Evolutionary conservation across 768 basidiomycete species (phyloP).

Genomic region (Tulasnella sp.): DNA sequence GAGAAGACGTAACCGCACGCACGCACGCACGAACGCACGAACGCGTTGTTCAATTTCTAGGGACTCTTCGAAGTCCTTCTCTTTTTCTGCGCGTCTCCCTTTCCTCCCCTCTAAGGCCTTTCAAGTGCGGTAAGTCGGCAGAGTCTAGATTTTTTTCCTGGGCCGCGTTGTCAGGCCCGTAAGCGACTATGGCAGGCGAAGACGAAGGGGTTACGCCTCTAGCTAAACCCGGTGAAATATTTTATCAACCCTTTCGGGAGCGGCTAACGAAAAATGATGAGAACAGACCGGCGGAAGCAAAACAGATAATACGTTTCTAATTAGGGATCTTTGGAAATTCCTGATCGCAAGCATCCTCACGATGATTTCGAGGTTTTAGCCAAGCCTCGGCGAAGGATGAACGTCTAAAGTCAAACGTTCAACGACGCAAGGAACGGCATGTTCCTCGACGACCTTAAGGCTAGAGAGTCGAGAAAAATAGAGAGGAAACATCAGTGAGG

Average conservation of each 20-base stretch:
- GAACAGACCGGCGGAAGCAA: background rate
- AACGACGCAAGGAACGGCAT: background rate
- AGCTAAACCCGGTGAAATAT: too few relatives aligned
- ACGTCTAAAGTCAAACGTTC: too few relatives aligned
- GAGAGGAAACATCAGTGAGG: background rate
- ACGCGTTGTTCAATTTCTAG: background rate
- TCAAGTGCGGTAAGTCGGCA: background rate
- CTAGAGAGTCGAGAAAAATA: background rate
- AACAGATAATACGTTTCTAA: too few relatives aligned
- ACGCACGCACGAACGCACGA: too few relatives aligned
- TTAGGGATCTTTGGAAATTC: too few relatives aligned
- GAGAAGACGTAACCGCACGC: background rate
- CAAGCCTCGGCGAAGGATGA: too few relatives aligned
- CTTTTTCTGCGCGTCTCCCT: background rate
- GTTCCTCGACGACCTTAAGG: background rate
- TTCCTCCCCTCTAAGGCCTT: background rate
- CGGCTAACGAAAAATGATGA: too few relatives aligned
- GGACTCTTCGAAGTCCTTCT: slow-evolving; percentile 3
- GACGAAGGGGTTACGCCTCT: background rate
- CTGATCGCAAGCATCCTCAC: too few relatives aligned
- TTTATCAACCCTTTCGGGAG: too few relatives aligned
- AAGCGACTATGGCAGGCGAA: background rate
- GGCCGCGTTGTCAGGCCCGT: background rate
- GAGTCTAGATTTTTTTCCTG: background rate
- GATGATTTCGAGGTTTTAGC: too few relatives aligned